Base-by-base conservation (phyloP, 345 rosid species). In the Gossypium mustelinum region DNA sequence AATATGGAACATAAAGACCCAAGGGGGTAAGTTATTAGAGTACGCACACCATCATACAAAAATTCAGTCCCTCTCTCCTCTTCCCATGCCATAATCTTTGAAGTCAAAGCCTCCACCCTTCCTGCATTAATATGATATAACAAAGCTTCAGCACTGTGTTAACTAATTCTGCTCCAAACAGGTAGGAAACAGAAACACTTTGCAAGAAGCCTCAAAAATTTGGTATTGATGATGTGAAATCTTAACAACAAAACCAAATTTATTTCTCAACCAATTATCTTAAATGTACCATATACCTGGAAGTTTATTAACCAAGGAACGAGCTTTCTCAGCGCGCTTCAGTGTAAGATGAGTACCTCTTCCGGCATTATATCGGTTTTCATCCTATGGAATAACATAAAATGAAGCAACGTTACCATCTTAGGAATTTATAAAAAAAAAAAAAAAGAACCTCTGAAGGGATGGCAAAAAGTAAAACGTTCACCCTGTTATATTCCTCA, bases 311-410 rank as follows among this genome's bases (percentile, higher is more conserved):
- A 92, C 97, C 79, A 93, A 83, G 24, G 89, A 73, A 79, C 99
- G 99, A 73, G 99, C 99, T 85, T 92, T 96, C 83, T 93, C 99
- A 57, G 98, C 99, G 73, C 97, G 98, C 74, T 94, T 96, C 67
- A 96, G 94, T 48, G 85, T 87, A 75, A 96, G 94, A 85, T 96
- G 99, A 83, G 99, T 90, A 54, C 99, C 99, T 87, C 84, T 87
- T 73, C 98, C 98, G 71, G 98, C 97, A 80, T 90, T 93, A 75
- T 96, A 96, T 83, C 97, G 78, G 80, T 96, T 96, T 25, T 93
- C 97, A 66, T 96, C 99, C 99, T 96, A 84, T 74, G 55, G 47
- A 76, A 56, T 51, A 78, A 81, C 41, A 72, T 60, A 68, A 57
- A 73, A 65, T 62, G 66, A 62, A 74, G 80, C 69, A 76, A 67